These are phyloP conservation scores for Karstenula rhodostoma DNA, from an alignment of 2,329 filamentous ascomycete genomes.

Conservation along the genomic window DNA sequence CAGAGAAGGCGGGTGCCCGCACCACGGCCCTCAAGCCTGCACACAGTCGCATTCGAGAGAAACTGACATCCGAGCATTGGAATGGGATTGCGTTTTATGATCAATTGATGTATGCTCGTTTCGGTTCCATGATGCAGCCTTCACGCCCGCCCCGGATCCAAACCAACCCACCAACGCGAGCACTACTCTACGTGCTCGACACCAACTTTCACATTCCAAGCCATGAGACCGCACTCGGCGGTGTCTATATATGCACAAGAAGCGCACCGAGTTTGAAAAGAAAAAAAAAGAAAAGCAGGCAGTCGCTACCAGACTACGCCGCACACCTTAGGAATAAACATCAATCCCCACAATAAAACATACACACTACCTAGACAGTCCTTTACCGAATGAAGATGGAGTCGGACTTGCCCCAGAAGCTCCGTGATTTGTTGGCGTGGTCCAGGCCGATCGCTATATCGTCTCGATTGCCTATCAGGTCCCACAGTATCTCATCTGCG, in stretches of 20 bases:
- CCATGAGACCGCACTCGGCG: neutral
- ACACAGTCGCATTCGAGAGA: neutral
- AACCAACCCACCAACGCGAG: neutral
- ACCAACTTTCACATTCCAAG: conserved; percentile 5
- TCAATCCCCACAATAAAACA: conserved; percentile 27
- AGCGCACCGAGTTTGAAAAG: conserved; percentile 9
- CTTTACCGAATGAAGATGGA: conserved; percentile 68
- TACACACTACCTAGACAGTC: conserved; percentile 24
- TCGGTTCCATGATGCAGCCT: conserved; percentile 11
- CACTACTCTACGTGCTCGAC: neutral
- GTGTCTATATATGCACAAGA: conserved; percentile 25
- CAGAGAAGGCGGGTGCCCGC: neutral
- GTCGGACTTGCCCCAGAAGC: conserved; percentile 67
- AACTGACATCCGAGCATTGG: neutral
- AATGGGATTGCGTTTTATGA: neutral
- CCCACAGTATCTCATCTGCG: conserved; percentile 56
- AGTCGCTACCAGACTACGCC: conserved; percentile 13
- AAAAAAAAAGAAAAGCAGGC: conserved; percentile 18
- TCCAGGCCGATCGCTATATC: conserved; percentile 63
- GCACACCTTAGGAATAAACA: conserved; percentile 10
- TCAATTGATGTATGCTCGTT: conserved; percentile 2
- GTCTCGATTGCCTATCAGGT: conserved; percentile 48
- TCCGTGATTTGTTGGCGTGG: conserved; percentile 68
- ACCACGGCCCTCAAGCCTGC: neutral
- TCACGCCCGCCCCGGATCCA: neutral